Evolutionary conservation across 2,329 filamentous ascomycete species (phyloP).

Genomic region (Clarireedia homoeocarpa): DNA sequence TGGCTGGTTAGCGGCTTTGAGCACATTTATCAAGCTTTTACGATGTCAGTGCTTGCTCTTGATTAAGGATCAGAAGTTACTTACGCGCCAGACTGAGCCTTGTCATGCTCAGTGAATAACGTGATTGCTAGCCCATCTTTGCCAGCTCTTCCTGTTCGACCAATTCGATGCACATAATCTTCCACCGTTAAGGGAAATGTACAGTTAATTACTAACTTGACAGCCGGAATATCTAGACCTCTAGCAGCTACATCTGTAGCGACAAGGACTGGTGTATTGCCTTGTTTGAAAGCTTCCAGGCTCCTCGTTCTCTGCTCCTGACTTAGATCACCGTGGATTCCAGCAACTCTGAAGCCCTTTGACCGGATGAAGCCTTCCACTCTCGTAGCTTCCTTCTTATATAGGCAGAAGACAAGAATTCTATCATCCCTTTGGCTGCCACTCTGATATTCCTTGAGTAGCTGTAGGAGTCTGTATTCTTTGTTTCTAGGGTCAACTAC

Average conservation of each 20-base stretch:
- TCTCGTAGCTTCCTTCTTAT: conserved; percentile 95
- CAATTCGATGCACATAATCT: conserved; percentile 96
- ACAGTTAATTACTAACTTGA: conserved; percentile 83
- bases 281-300: conserved; percentile 85
- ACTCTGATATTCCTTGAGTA: conserved; percentile 74
- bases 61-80: conserved; percentile 32
- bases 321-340: conserved; percentile 87
- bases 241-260: conserved; percentile 94
- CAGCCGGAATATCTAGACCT: conserved; percentile 89
- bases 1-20: conserved; percentile 84
- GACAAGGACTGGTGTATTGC: conserved; percentile 74
- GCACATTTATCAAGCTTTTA: conserved; percentile 77
- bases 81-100: conserved; percentile 80
- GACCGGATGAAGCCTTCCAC: conserved; percentile 73
- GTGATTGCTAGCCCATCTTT: conserved; percentile 86
- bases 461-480: conserved; percentile 69
- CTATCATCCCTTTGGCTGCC: conserved; percentile 68
- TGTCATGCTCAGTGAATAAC: conserved; percentile 91
- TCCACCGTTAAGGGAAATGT: conserved; percentile 85
- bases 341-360: conserved; percentile 75
- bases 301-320: conserved; percentile 84
- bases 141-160: conserved; percentile 87
- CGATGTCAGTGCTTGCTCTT: too few species aligned
- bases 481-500: conserved; percentile 77
- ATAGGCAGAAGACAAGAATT: conserved; percentile 90